Evolutionary conservation across 1,139 yeast genomes (phyloP).

Genomic region (Torulaspora pretoriensis): DNA sequence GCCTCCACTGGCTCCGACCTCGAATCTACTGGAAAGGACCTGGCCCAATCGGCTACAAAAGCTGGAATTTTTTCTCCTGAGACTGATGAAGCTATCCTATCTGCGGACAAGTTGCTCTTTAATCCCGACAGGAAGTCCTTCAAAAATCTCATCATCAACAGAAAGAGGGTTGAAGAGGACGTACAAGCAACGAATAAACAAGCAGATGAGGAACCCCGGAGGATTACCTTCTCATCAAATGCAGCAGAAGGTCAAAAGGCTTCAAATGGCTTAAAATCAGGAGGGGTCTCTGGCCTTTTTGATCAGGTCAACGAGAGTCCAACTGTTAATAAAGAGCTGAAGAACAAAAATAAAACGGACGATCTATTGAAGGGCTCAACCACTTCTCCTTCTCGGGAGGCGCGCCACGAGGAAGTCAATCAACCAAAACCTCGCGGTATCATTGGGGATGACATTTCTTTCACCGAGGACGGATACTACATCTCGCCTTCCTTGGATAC

Average conservation of each 20-base stretch:
- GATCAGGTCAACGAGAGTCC: constrained; percentile 28
- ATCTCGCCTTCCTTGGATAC: constrained; percentile 70
- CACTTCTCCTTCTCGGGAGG: constrained; percentile 6
- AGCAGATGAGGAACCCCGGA: constrained; percentile 13
- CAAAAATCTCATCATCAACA: constrained; percentile 26
- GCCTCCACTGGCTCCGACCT: constrained; percentile 16
- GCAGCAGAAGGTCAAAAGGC: constrained; percentile 4
- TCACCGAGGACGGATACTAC: constrained; percentile 77
- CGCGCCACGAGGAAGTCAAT: constrained; percentile 5
- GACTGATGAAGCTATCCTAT: constrained; percentile 18
- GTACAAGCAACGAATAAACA: constrained; percentile 20
- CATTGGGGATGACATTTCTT: constrained; percentile 41
- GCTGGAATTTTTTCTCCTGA: constrained; percentile 14
- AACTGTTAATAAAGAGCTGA: constrained; percentile 22
- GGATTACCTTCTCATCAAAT: constrained; percentile 19
- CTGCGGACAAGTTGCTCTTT: constrained; percentile 25
- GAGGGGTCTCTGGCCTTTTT: constrained; percentile 10
- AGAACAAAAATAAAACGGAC: background rate
- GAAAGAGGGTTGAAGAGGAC: constrained; percentile 26
- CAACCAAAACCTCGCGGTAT: constrained; percentile 20
- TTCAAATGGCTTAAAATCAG: constrained; percentile 1
- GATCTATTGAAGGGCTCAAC: constrained; percentile 3
- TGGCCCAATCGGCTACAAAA: constrained; percentile 14
- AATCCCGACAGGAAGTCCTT: constrained; percentile 32
- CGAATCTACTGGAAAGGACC: constrained; percentile 19